Conservation (phyloP, 305 asterid species). For the Coffea humblotiana region DNA sequence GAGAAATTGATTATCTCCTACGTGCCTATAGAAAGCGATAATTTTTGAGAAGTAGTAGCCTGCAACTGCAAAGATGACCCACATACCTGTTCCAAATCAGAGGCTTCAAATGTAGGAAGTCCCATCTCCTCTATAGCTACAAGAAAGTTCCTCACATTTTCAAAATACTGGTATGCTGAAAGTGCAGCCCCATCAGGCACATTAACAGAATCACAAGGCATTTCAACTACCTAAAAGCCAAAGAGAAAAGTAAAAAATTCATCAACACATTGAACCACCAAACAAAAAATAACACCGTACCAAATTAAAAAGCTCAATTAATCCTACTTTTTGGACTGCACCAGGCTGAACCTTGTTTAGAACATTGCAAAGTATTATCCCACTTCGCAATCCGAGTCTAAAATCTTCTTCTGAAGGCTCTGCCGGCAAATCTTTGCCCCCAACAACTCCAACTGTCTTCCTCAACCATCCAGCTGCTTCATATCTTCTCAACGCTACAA, state of each 20-base stretch:
- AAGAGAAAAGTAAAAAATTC: slow-evolving; percentile 21
- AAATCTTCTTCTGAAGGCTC: slow-evolving; percentile 92
- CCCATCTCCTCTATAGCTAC: slow-evolving; percentile 74
- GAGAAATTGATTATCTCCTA: background rate
- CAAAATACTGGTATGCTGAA: slow-evolving; percentile 87
- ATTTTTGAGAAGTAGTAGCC: background rate
- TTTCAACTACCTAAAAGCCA: slow-evolving; percentile 74
- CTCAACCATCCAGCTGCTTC: slow-evolving; percentile 89
- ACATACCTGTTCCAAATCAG: slow-evolving; percentile 86
- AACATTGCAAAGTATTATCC: slow-evolving; percentile 88
- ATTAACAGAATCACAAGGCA: slow-evolving; percentile 58
- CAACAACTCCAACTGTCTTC: slow-evolving; percentile 80
- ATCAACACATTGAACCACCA: slow-evolving; percentile 3
- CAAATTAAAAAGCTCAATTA: slow-evolving; percentile 9
- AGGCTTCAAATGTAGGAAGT: slow-evolving; percentile 88
- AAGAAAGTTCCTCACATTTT: slow-evolving; percentile 87
- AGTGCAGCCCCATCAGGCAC: slow-evolving; percentile 97
- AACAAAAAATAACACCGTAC: background rate
- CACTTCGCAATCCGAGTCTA: slow-evolving; percentile 77
- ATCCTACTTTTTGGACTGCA: slow-evolving; percentile 72
- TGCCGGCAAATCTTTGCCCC: slow-evolving; percentile 78
- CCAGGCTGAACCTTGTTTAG: slow-evolving; percentile 85
- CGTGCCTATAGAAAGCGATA: background rate
- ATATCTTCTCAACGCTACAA: slow-evolving; percentile 83
- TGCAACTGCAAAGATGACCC: background rate